These are phyloP conservation scores for Esteya vermicola DNA, from an alignment of 2,329 filamentous ascomycete species.

Conservation along the genomic window DNA sequence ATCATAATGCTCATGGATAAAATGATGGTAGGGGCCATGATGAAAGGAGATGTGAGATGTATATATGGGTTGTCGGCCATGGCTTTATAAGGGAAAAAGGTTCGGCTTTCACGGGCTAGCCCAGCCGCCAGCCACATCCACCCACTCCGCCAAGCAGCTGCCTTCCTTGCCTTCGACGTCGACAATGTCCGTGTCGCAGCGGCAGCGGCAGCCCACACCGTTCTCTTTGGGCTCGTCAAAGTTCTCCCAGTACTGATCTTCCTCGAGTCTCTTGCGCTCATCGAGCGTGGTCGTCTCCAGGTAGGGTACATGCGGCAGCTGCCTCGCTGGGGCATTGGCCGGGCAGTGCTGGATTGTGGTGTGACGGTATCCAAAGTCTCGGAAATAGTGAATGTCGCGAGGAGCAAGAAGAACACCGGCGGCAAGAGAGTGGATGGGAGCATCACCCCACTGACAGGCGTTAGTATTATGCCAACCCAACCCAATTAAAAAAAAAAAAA, in stretches of 20 bases:
- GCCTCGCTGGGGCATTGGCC: conserved; percentile 80
- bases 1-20: too few species aligned
- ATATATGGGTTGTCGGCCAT: too few species aligned
- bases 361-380: conserved; percentile 94
- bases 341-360: conserved; percentile 98
- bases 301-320: conserved; percentile 66
- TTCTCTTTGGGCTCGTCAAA: conserved; percentile 85
- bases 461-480: too few species aligned
- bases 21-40: too few species aligned
- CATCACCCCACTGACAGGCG: conserved; percentile 81
- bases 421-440: conserved; percentile 92
- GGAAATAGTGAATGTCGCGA: conserved; percentile 92
- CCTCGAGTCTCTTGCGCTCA: conserved; percentile 72
- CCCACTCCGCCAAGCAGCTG: conserved; percentile 90
- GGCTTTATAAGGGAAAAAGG: neutral
- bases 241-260: conserved; percentile 91
- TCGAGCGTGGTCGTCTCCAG: conserved; percentile 70
- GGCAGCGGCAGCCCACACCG: conserved; percentile 89
- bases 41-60: too few species aligned
- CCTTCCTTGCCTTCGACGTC: conserved; percentile 97
- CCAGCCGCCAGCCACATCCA: conserved; percentile 93
- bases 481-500: too few species aligned
- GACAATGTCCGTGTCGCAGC: conserved; percentile 92
- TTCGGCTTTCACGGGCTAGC: conserved; percentile 31
- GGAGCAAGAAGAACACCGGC: conserved; percentile 74